These are phyloP conservation scores for Astraeus odoratus DNA, from an alignment of 768 basidiomycete genomes.

Conservation along the genomic window DNA sequence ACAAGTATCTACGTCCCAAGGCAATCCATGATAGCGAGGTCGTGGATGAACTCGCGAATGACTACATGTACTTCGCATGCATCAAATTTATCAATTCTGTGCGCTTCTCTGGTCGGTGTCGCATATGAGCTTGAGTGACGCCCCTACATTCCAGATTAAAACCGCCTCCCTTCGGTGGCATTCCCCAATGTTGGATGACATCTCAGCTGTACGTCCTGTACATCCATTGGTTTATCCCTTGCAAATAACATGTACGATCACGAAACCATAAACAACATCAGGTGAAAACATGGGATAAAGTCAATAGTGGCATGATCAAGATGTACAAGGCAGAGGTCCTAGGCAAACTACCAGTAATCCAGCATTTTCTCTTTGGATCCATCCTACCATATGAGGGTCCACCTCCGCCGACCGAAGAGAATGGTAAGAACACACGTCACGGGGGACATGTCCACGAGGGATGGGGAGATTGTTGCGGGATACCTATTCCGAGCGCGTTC, in stretches of 20 bases:
- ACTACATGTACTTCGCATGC: constrained; percentile 97
- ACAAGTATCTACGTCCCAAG: constrained; percentile 87
- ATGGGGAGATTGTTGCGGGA: constrained; percentile 92
- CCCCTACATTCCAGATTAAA: constrained; percentile 58
- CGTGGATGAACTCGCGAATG: constrained; percentile 82
- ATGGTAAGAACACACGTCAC: constrained; percentile 12
- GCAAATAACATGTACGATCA: too few species aligned
- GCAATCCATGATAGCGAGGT: constrained; percentile 89
- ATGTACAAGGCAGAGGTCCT: constrained; percentile 97
- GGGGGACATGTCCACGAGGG: constrained; percentile 40
- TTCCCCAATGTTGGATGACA: constrained; percentile 98
- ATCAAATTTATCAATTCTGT: constrained; percentile 95
- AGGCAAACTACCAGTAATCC: constrained; percentile 90
- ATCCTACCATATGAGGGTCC: constrained; percentile 67
- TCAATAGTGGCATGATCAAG: constrained; percentile 93
- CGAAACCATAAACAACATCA: constrained; percentile 8
- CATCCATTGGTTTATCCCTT: too few species aligned
- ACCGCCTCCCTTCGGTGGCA: constrained; percentile 96
- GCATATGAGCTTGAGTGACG: neutral
- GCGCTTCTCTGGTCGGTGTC: constrained; percentile 16
- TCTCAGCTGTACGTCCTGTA: constrained; percentile 64
- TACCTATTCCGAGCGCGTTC: constrained; percentile 77
- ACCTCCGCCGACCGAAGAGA: constrained; percentile 27
- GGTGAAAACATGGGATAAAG: constrained; percentile 95
- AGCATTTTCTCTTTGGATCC: constrained; percentile 93